Percentiles rank a stretch among this genome's conserved stretches.
These are phyloP conservation scores for Paecilomyces niveus DNA, from an alignment of 2,329 filamentous ascomycete genomes.

Conservation along the genomic window DNA sequence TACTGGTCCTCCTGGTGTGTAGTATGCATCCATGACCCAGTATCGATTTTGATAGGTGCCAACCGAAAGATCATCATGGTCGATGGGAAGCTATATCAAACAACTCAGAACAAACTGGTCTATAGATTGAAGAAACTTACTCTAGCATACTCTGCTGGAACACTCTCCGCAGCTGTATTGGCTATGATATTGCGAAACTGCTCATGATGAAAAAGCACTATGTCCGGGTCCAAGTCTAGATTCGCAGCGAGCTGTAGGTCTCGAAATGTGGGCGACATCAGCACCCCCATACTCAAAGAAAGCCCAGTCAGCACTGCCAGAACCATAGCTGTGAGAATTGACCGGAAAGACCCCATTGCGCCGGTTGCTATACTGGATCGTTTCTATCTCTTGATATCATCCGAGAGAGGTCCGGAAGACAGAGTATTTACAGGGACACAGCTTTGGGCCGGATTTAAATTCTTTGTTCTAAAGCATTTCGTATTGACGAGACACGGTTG, in stretches of 20 bases:
- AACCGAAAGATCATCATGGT: constrained; percentile 26
- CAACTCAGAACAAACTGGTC: background rate
- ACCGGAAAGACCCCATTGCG: background rate
- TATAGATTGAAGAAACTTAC: constrained; percentile 4
- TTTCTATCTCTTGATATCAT: background rate
- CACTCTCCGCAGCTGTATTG: constrained; percentile 1
- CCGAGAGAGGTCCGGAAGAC: background rate
- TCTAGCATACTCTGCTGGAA: constrained; percentile 9
- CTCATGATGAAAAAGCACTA: constrained; percentile 6
- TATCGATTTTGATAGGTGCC: constrained; percentile 50
- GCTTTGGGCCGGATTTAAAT: background rate
- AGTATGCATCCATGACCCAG: constrained; percentile 48
- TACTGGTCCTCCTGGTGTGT: constrained; percentile 47
- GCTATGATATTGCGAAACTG: constrained; percentile 9
- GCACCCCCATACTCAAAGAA: constrained; percentile 9
- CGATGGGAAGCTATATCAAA: constrained; percentile 21
- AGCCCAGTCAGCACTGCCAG: constrained; percentile 4
- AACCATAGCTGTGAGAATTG: background rate
- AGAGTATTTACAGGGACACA: background rate
- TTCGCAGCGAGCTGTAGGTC: constrained; percentile 13
- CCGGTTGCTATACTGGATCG: background rate
- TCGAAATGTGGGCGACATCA: constrained; percentile 7
- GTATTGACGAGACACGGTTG: background rate
- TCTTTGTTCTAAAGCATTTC: background rate
- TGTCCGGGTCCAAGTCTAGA: constrained; percentile 12